Conservation (phyloP, 768 basidiomycete genomes). For the Fistulinella prunicolor region DNA sequence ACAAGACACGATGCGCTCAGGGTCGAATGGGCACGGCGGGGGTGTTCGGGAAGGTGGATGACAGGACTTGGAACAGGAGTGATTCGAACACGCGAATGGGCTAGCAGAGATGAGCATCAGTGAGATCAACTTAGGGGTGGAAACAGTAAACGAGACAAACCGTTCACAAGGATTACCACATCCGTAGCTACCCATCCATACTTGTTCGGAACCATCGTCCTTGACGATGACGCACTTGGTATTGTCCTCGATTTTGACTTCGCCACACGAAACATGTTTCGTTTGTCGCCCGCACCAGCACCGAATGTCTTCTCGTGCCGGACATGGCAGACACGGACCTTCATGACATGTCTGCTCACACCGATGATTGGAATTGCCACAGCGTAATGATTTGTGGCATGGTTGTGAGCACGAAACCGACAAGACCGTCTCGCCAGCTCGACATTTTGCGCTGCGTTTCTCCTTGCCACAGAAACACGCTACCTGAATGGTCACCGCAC, state of each 20-base stretch:
- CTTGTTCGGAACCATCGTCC: conserved; percentile 34
- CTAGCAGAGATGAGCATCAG: conserved; percentile 31
- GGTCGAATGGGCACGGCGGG: conserved; percentile 70
- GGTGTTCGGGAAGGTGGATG: conserved; percentile 66
- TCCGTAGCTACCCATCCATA: conserved; percentile 64
- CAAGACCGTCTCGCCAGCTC: conserved; percentile 42
- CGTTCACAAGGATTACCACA: conserved; percentile 64
- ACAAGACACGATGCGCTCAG: conserved; percentile 64
- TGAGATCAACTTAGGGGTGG: not conserved
- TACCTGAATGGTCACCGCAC: conserved; percentile 72
- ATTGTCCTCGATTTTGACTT: conserved; percentile 46
- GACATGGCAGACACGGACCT: conserved; percentile 70
- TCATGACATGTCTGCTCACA: conserved; percentile 74
- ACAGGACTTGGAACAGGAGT: conserved; percentile 70
- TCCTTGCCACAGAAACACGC: conserved; percentile 78
- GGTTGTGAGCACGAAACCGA: conserved; percentile 35
- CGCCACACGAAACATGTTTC: conserved; percentile 63
- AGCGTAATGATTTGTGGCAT: conserved; percentile 50
- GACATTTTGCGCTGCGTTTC: conserved; percentile 35
- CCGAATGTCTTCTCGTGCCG: conserved; percentile 44
- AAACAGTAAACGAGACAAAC: conserved; percentile 30
- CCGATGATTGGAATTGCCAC: conserved; percentile 60
- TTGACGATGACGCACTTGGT: conserved; percentile 25
- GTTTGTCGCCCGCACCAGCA: conserved; percentile 83
- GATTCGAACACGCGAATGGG: conserved; percentile 72